A percentile compares a stretch with the other conserved stretches of the same genome.
These are phyloP conservation scores for Aspergillus pseudoglaucus DNA, from an alignment of 2,329 filamentous ascomycete species.

Conservation along the genomic window DNA sequence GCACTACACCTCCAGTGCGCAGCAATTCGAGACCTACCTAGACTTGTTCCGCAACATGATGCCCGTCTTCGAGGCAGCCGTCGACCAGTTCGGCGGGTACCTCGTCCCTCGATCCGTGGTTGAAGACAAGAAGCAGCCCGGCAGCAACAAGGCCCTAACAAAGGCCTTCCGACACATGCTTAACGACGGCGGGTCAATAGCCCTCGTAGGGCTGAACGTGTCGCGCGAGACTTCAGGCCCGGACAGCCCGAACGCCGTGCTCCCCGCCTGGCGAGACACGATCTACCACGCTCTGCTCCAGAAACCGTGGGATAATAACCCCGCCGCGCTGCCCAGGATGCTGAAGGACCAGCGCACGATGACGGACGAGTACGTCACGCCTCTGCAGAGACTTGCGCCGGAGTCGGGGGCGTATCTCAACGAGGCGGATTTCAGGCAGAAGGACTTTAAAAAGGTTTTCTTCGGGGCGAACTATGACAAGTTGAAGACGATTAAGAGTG, in stretches of 20 bases:
- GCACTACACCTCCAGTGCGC: constrained; percentile 23
- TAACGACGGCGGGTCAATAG: background rate
- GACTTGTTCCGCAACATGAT: constrained; percentile 29
- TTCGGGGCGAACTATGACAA: constrained; percentile 36
- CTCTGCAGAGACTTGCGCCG: constrained; percentile 31
- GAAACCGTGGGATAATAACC: too few relatives aligned
- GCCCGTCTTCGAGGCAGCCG: constrained; percentile 21
- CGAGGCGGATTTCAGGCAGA: constrained; percentile 37
- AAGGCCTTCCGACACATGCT: constrained; percentile 4
- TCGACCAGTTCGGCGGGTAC: constrained; percentile 22
- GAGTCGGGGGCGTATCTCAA: constrained; percentile 37
- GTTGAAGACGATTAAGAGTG: constrained; percentile 33
- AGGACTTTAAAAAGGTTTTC: constrained; percentile 36
- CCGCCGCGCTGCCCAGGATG: constrained; percentile 18
- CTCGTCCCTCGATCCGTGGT: constrained; percentile 12
- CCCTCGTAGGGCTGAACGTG: constrained; percentile 4
- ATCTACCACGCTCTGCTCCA: too few relatives aligned
- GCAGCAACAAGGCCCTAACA: constrained; percentile 1
- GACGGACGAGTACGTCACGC: constrained; percentile 34
- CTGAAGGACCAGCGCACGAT: constrained; percentile 29
- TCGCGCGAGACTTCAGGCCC: background rate
- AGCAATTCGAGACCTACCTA: constrained; percentile 27
- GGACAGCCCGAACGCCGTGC: constrained; percentile 8
- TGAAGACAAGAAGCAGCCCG: background rate
- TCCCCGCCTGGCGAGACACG: constrained; percentile 7